phyloP scores from a whole-genome alignment of 2,329 filamentous ascomycete genomes.

The Monilinia polystroma region DNA sequence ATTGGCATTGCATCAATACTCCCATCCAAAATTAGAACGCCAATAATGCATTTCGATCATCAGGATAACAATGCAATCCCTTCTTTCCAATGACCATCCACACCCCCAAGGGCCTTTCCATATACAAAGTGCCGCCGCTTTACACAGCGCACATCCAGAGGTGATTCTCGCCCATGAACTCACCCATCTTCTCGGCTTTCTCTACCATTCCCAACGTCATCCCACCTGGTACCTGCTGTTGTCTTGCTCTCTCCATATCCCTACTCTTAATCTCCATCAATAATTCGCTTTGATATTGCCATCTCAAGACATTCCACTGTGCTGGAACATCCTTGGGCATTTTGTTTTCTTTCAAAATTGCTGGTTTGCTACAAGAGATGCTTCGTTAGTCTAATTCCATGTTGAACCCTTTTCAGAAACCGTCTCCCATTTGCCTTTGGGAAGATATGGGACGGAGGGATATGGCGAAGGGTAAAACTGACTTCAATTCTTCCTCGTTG shows the following conservation, averaged over 20 bases:
- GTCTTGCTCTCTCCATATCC: neutral
- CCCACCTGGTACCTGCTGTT: neutral
- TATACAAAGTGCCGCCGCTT: neutral
- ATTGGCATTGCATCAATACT: neutral
- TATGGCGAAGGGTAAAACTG: neutral
- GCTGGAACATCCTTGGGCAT: slow-evolving; percentile 18
- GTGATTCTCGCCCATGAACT: neutral
- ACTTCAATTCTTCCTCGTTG: slow-evolving; percentile 22
- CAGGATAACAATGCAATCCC: no score
- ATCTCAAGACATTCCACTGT: slow-evolving; percentile 20
- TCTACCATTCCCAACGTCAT: neutral
- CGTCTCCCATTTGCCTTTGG: neutral
- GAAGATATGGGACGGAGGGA: no score
- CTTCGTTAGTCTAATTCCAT: neutral
- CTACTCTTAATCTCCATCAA: slow-evolving; percentile 18
- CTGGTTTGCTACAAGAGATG: slow-evolving; percentile 3
- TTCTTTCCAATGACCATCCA: neutral
- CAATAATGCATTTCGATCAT: neutral
- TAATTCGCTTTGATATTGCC: slow-evolving; percentile 21
- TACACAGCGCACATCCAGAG: slow-evolving; percentile 17
- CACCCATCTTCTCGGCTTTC: neutral
- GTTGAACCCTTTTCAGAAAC: no score
- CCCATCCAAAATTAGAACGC: slow-evolving; percentile 1
- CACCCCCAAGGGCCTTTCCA: neutral
- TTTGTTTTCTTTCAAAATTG: slow-evolving; percentile 21